Base-by-base conservation (phyloP, 2,329 filamentous ascomycete species). In the Sporothrix schenckii region DNA sequence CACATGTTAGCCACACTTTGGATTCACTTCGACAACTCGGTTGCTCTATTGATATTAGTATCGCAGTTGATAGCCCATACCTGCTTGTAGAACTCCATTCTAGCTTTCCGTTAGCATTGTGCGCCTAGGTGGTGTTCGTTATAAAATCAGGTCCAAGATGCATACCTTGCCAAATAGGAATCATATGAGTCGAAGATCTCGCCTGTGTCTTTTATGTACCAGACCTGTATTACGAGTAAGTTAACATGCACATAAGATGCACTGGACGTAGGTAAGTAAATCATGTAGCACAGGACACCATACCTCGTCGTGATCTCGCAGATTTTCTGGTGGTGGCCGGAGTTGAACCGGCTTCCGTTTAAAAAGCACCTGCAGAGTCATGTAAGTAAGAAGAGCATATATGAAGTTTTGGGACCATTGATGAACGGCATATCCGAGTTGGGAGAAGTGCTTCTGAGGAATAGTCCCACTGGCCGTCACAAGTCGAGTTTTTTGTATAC, bases 321-420 rank as follows among this genome's bases (percentile, higher is more conserved):
- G 87, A 68, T 87, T 83, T 10, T 44, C 50, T 27, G 91, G 91
- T 63, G 86, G 85, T 66, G 91, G 86, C 75, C 94, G 84, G 79
- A 93, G 91, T 81, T 92, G 89, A 78, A 98, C 93, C 70, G 94
- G 94, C 82, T 98, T 98, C 77, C 95, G 89, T 84, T 98, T 98
- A 81, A 92, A 97, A 74, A 97, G 87, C 76, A 99, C 94, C 94
- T 98, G 78, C 66, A 68, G 60, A 53, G 41, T n/a, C 19, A 21
- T 5, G 21, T 54, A 53, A 61, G 58, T 52, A 50, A 9, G 19
- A 50, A 27, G 10, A 39, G 16, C 10, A 39, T 24, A 47, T 14
- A 34, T 41, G 30, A 30, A 44, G 13, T 49, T 21, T 24, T 34
- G 34, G 34, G 34, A n/a, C 4, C 16, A 49, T 49, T 49, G 47